Base-by-base conservation (phyloP, 2,329 filamentous ascomycete genomes). In the Aspergillus viridinutans region DNA sequence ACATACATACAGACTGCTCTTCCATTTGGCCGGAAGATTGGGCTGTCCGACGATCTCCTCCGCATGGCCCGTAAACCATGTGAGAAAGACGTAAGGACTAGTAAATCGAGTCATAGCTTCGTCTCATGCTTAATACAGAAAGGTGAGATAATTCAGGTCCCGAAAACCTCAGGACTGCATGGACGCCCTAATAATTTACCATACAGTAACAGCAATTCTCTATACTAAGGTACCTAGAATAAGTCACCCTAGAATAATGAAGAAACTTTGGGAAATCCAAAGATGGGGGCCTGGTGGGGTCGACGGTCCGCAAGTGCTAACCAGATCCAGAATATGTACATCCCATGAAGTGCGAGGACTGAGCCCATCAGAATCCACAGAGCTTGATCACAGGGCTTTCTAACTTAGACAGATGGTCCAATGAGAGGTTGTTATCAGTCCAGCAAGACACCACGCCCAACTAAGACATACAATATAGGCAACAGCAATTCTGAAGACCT, bases 271-370 rank as follows among this genome's bases (percentile, higher is more conserved):
- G 55, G 40, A 54, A 50, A 28, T 53, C 6, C 42, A 8, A 25
- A 45, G 42, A 25, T 55, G 42, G 49, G 50, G 53, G 28, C 28
- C 9, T 60, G 54, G 52, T 45, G 42, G 42, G 21, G n/a, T 2
- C 25, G 48, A 35, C 58, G 55, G 56, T 47, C 60, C 53, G 58
- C 47, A 43, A 35, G 48, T 49, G 50, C 56, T 59, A 62, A 62
- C 60, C 58, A 28, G 48, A 62, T 61, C 48, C 54, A 61, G 60
- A 56, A 61, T 61, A 59, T 62, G 60, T 58, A 56, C 53, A 52
- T 28, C 29, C n/a, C n/a, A n/a, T 10, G 23, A 52, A 53, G 53
- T 50, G 12, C 12, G 23, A 23, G 10, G 23, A 23, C 6, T 21
- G 20, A 45, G 42, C 42, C 42, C 20, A 45, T 45, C 21, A 45